Evolutionary conservation across 495 filamentous ascomycete genomes (phyloP).

Genomic region (Podospora tetraspora): DNA sequence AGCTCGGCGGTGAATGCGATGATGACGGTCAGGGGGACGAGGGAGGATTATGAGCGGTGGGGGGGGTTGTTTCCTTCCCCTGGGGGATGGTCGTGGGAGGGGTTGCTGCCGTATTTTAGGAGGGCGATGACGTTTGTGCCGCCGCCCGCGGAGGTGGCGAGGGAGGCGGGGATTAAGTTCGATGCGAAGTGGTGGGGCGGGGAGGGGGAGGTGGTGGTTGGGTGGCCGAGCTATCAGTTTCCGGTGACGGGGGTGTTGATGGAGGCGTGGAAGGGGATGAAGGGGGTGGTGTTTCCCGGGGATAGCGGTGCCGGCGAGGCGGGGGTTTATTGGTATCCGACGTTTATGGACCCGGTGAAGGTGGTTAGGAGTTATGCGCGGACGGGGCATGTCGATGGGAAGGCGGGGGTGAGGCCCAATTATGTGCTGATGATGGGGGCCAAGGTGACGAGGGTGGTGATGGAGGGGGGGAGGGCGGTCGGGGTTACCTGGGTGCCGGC

Average conservation of each 20-base stretch:
- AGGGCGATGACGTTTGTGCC: constrained; percentile 39
- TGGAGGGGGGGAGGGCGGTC: constrained; percentile 34
- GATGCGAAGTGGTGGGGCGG: constrained; percentile 41
- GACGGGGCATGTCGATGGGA: constrained; percentile 35
- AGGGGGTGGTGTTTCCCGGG: constrained; percentile 35
- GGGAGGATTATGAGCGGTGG: constrained; percentile 46
- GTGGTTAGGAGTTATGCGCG: constrained; percentile 38
- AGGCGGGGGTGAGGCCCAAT: constrained; percentile 35
- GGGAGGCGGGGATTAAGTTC: constrained; percentile 38
- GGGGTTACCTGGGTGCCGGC: constrained; percentile 30
- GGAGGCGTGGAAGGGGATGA: constrained; percentile 36
- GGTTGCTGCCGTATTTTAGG: constrained; percentile 44
- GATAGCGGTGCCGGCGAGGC: constrained; percentile 39
- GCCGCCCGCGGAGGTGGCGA: constrained; percentile 29
- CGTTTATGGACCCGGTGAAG: constrained; percentile 39
- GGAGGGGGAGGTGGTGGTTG: constrained; percentile 35
- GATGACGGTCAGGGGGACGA: constrained; percentile 41
- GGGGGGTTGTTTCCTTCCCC: constrained; percentile 30
- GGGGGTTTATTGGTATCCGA: constrained; percentile 43
- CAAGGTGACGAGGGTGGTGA: constrained; percentile 33
- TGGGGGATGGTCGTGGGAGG: constrained; percentile 40
- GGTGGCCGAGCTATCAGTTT: constrained; percentile 42
- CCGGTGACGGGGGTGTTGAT: constrained; percentile 33
- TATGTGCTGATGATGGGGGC: constrained; percentile 37
- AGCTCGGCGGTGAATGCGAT: constrained; percentile 53